These are phyloP conservation scores for Fusarium kyushuense DNA, from an alignment of 2,329 filamentous ascomycete species.

Conservation along the genomic window DNA sequence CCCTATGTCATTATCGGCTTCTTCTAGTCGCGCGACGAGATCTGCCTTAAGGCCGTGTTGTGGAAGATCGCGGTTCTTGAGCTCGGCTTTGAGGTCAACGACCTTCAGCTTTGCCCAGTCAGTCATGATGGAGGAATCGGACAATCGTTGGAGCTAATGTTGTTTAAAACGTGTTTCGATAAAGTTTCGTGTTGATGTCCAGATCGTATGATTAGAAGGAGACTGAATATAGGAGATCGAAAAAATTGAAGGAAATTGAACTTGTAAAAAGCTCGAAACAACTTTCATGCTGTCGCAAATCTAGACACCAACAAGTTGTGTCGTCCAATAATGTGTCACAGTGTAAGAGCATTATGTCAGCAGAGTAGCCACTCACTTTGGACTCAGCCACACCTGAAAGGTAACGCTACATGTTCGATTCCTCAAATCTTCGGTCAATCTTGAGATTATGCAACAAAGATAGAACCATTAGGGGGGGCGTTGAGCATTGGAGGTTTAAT, in stretches of 20 bases:
- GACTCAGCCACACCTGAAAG: slow-evolving; percentile 11
- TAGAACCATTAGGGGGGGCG: slow-evolving; percentile 3
- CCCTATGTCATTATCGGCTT: slow-evolving; percentile 33
- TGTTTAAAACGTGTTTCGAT: background rate
- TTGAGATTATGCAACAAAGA: slow-evolving; percentile 9
- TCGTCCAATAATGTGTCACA: slow-evolving; percentile 34
- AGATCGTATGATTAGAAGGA: background rate
- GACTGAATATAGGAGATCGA: background rate
- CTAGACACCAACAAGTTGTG: slow-evolving; percentile 11
- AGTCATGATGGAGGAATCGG: slow-evolving; percentile 55
- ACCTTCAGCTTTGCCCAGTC: slow-evolving; percentile 76
- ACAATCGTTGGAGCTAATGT: slow-evolving; percentile 6
- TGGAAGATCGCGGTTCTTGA: slow-evolving; percentile 77
- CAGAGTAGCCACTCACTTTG: slow-evolving; percentile 3
- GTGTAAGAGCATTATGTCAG: slow-evolving; percentile 36
- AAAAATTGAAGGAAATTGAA: slow-evolving; percentile 13
- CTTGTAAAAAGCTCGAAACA: slow-evolving; percentile 11
- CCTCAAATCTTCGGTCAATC: background rate
- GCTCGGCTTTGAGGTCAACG: slow-evolving; percentile 78
- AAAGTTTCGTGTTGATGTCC: background rate
- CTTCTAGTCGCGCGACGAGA: slow-evolving; percentile 72
- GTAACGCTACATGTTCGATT: slow-evolving; percentile 10
- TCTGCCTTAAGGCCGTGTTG: slow-evolving; percentile 78
- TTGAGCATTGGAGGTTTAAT: background rate
- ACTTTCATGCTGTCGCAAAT: slow-evolving; percentile 44